Percentiles rank a stretch among this genome's conserved stretches.
These are phyloP conservation scores for Leptoxyphium fumago DNA, from an alignment of 2,329 filamentous ascomycete species.

Conservation along the genomic window DNA sequence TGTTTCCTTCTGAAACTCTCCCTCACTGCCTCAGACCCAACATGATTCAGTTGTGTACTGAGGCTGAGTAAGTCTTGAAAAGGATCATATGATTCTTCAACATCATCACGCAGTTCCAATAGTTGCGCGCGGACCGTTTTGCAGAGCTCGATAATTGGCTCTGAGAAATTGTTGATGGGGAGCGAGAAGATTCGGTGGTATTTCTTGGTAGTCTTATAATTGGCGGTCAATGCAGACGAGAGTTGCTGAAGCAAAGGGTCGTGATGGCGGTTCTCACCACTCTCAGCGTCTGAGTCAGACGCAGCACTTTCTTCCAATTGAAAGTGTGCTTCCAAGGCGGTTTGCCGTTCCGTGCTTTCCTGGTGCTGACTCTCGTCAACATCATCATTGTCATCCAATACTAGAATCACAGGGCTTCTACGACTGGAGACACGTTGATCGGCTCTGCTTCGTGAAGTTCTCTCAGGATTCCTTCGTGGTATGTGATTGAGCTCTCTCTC, in stretches of 20 bases:
- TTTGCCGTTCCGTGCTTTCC: too few species aligned
- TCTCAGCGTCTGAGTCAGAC: not conserved
- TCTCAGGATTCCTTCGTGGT: conserved; percentile 1
- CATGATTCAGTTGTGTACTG: not conserved
- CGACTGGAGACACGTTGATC: too few species aligned
- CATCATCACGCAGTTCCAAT: not conserved
- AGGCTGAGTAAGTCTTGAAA: not conserved
- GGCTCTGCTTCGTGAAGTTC: too few species aligned
- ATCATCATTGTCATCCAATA: too few species aligned
- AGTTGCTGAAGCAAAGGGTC: not conserved
- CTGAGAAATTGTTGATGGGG: too few species aligned
- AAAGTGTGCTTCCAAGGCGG: too few species aligned
- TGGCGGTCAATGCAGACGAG: too few species aligned
- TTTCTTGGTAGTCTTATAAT: too few species aligned
- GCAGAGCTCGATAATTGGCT: not conserved
- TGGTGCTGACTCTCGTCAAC: too few species aligned
- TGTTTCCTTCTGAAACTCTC: not conserved
- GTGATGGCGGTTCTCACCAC: not conserved
- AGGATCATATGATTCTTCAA: not conserved
- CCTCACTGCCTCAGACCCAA: not conserved
- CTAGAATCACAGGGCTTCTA: too few species aligned
- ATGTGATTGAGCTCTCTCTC: conserved; percentile 1
- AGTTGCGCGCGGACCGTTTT: not conserved
- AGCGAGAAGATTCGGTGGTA: too few species aligned
- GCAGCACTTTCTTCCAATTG: too few species aligned